Base-by-base conservation (phyloP, 2,329 filamentous ascomycete genomes). In the Exophiala sideris region DNA sequence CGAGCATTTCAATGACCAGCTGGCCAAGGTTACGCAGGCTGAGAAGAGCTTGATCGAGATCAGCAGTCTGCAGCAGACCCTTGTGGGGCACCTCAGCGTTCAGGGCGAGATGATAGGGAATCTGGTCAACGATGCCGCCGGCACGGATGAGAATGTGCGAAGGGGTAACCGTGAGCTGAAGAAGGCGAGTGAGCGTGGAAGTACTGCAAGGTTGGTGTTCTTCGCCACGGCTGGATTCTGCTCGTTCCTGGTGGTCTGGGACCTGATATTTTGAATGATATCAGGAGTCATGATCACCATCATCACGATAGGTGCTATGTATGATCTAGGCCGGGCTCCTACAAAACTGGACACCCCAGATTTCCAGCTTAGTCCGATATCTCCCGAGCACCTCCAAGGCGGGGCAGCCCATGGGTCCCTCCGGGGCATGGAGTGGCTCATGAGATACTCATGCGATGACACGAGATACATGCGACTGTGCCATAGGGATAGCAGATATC, bases 1-100 rank as follows among this genome's bases (percentile, higher is more conserved):
- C 64, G 88, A 88, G 70, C 89, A 96, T 71, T 96, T 95, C 71
- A 90, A 96, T 71, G 90, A 88, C 73, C 91, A 89, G n/a, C 76
- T 97, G 68, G 87, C 91, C 70, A 94, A 97, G 79, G 90, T 97
- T 62, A 88, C 87, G 89, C 95, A 81, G 21, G 91, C 91, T 0
- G 91, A 99, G 70, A 89, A 88, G 68, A 96, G 91, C 1, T 80
- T 99, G 5, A 72, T 95, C 3, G 94, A 99, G 70, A 96, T 99
- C 59, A 88, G 90, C 6, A 91, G 95, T 67, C 77, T 99, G 48
- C 94, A 99, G 69, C 89, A 88, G 51, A 85, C 92, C 50, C 85
- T 99, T 10, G 89, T 94, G 38, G 84, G 83, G 64, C 95, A 96
- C 67, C 80, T 99, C 18, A 82, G 86, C 36, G 86, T 87, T 11